Percentiles rank a stretch among this genome's conserved stretches.
These are phyloP conservation scores for Metschnikowia picachoensis DNA, from an alignment of 805 yeast species.

Conservation along the genomic window DNA sequence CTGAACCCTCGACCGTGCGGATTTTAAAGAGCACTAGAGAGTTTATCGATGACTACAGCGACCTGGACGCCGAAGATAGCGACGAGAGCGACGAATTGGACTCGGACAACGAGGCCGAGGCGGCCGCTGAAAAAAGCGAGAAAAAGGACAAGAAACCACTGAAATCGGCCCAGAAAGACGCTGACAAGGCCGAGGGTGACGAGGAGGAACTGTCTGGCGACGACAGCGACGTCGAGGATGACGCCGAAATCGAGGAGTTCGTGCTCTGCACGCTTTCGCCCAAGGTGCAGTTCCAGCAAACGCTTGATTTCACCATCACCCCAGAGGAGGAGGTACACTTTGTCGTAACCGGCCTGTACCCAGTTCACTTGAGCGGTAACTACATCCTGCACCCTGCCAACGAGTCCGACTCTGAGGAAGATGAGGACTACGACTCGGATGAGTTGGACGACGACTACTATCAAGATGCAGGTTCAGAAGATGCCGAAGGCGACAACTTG, in stretches of 20 bases:
- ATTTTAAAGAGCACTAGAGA: conserved; percentile 66
- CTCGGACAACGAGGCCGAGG: conserved; percentile 43
- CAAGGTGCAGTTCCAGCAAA: conserved; percentile 78
- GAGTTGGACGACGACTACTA: conserved; percentile 38
- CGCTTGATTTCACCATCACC: conserved; percentile 81
- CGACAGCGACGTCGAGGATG: conserved; percentile 58
- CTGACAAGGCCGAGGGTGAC: conserved; percentile 45
- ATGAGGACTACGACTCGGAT: conserved; percentile 39
- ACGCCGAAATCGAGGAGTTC: conserved; percentile 76
- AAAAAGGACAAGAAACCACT: conserved; percentile 22
- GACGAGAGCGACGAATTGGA: conserved; percentile 9
- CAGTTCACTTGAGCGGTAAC: conserved; percentile 90
- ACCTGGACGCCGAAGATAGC: conserved; percentile 42
- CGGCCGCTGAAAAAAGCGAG: conserved; percentile 30
- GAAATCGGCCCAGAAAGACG: conserved; percentile 47
- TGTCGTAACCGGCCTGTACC: conserved; percentile 94
- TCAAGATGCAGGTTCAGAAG: conserved; percentile 47
- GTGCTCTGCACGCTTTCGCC: conserved; percentile 91
- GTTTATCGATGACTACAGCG: conserved; percentile 39
- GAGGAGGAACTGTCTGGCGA: conserved; percentile 54
- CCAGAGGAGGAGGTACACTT: conserved; percentile 94
- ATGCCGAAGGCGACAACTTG: conserved; percentile 53
- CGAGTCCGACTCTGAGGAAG: conserved; percentile 29
- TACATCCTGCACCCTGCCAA: conserved; percentile 95
- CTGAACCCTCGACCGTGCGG: conserved; percentile 85